Conservation (phyloP, 1,139 yeast genomes). For the Saccharomyces hybrid region DNA sequence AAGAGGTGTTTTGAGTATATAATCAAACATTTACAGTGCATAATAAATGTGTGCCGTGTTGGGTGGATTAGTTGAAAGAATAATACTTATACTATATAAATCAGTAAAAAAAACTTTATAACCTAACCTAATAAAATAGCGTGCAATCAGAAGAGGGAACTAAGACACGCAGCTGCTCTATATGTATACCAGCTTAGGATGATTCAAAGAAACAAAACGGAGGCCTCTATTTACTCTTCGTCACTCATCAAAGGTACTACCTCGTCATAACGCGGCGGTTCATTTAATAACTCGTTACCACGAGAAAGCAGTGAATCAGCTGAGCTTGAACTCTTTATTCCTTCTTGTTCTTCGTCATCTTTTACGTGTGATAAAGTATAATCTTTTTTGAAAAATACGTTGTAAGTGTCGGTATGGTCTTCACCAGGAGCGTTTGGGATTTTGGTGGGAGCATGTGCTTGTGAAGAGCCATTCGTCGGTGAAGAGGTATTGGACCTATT, state of each 20-base stretch:
- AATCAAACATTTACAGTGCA: slow-evolving; percentile 1
- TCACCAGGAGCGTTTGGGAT: not conserved
- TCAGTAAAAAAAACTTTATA: not conserved
- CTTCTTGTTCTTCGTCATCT: not conserved
- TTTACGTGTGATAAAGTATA: slow-evolving; percentile 5
- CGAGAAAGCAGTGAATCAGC: not conserved
- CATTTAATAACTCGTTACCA: not conserved
- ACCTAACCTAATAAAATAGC: not conserved
- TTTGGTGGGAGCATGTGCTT: not conserved
- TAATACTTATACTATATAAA: not conserved
- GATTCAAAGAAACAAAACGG: not conserved
- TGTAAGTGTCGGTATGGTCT: not conserved
- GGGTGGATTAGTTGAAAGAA: not conserved
- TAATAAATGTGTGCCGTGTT: not conserved
- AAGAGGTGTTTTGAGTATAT: slow-evolving; percentile 33
- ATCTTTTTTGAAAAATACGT: slow-evolving; percentile 9
- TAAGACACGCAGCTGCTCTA: not conserved
- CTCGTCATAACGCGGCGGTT: slow-evolving; percentile 23
- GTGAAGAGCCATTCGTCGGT: not conserved
- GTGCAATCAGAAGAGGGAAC: not conserved
- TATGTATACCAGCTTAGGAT: not conserved
- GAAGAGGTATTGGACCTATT: not conserved
- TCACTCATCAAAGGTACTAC: slow-evolving; percentile 15
- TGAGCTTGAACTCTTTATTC: not conserved
- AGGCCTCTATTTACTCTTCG: slow-evolving; percentile 3